These are phyloP conservation scores for Dothistroma pini DNA, from an alignment of 2,329 filamentous ascomycete genomes.

Conservation along the genomic window DNA sequence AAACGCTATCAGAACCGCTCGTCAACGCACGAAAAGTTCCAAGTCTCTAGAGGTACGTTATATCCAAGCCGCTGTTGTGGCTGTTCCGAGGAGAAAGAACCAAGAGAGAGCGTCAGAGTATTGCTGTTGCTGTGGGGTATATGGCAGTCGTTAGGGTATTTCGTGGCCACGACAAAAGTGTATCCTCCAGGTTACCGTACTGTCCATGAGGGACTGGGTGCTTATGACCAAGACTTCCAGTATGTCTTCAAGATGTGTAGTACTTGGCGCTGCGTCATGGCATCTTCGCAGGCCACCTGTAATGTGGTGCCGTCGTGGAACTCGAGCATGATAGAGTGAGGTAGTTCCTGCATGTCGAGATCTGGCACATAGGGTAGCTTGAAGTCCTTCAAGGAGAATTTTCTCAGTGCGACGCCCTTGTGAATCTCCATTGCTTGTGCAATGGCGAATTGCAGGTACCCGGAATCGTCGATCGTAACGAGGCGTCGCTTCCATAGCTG, in stretches of 20 bases:
- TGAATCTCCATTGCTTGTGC: slow-evolving; percentile 52
- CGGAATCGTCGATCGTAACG: slow-evolving; percentile 78
- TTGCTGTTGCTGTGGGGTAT: background rate
- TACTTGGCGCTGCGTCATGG: slow-evolving; percentile 50
- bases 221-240: slow-evolving; percentile 27
- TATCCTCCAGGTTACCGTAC: background rate
- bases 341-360: slow-evolving; percentile 86
- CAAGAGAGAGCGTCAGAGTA: background rate
- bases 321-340: slow-evolving; percentile 71
- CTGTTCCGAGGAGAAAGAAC: background rate
- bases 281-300: slow-evolving; percentile 60
- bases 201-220: background rate
- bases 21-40: background rate
- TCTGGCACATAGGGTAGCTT: slow-evolving; percentile 75
- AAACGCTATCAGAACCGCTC: background rate
- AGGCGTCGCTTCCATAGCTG: slow-evolving; percentile 89
- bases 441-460: slow-evolving; percentile 75
- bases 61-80: background rate
- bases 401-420: slow-evolving; percentile 38
- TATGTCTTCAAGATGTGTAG: slow-evolving; percentile 37
- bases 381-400: slow-evolving; percentile 85
- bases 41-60: background rate
- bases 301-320: slow-evolving; percentile 59
- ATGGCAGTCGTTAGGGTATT: background rate
- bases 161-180: background rate